A percentile compares a stretch with the other conserved stretches of the same genome.
Evolutionary conservation across 805 yeast species (phyloP).

Genomic region (Spathaspora hagerdaliae): DNA sequence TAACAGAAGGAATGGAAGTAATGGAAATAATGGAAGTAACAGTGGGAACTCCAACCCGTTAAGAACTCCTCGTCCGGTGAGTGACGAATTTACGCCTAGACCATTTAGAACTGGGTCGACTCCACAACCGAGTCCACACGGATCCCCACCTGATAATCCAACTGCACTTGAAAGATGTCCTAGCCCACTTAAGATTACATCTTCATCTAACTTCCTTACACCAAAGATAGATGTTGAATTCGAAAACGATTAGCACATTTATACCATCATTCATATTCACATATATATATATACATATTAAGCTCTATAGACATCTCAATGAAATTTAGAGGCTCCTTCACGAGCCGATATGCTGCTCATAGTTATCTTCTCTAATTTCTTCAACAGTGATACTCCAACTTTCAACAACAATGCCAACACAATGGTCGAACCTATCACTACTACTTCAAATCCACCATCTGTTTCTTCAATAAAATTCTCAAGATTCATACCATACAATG

Average conservation of each 20-base stretch:
- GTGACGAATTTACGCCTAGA: constrained; percentile 32
- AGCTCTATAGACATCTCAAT: background rate
- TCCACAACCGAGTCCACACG: constrained; percentile 36
- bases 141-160: constrained; percentile 29
- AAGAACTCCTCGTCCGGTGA: constrained; percentile 20
- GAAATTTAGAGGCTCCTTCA: background rate
- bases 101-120: constrained; percentile 40
- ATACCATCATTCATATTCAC: too few relatives aligned
- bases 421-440: constrained; percentile 42
- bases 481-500: constrained; percentile 94
- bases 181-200: background rate
- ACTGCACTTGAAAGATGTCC: background rate
- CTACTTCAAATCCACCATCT: constrained; percentile 57
- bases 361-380: constrained; percentile 68
- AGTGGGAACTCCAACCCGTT: background rate
- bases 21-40: background rate
- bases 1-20: background rate
- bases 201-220: constrained; percentile 16
- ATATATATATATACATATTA: too few relatives aligned
- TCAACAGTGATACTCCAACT: constrained; percentile 53
- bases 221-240: constrained; percentile 27
- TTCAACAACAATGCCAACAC: constrained; percentile 44
- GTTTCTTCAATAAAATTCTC: constrained; percentile 88
- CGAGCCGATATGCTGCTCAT: constrained; percentile 40
- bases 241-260: constrained; percentile 12